Evolutionary conservation across 352 stramenopile genomes (phyloP).

Genomic region (Globisporangium alternatum): DNA sequence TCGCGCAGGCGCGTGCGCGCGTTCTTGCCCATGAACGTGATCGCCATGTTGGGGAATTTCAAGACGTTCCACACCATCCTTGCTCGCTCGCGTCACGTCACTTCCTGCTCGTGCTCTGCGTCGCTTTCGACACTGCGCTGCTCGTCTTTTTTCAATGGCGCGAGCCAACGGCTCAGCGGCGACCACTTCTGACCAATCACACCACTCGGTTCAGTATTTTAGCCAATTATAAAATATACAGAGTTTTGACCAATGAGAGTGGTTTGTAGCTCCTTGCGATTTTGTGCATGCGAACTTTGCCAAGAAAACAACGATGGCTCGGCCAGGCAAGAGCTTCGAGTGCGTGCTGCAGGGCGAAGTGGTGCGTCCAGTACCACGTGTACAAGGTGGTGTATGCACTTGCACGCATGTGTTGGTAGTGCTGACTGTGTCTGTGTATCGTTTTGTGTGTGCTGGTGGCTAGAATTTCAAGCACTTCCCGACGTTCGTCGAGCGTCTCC

Average conservation of each 20-base stretch:
- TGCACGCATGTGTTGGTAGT: background rate
- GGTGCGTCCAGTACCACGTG: conserved; percentile 30
- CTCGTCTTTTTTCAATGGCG: background rate
- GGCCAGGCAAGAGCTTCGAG: conserved; percentile 77
- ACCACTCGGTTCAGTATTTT: background rate
- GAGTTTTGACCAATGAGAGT: conserved; percentile 18
- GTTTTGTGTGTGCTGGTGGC: background rate
- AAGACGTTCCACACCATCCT: conserved; percentile 85
- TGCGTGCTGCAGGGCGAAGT: conserved; percentile 81
- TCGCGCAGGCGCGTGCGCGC: conserved; percentile 64
- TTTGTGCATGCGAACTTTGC: background rate
- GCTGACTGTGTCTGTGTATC: conserved; percentile 2
- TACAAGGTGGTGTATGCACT: background rate
- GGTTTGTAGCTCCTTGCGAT: background rate
- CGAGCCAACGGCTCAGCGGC: conserved; percentile 8
- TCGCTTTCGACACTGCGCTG: background rate
- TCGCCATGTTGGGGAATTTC: conserved; percentile 86
- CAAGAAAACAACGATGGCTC: conserved; percentile 36
- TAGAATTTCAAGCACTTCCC: conserved; percentile 84
- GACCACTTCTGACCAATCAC: conserved; percentile 22
- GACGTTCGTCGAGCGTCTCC: conserved; percentile 76
- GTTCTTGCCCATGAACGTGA: conserved; percentile 88
- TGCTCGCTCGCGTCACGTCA: conserved; percentile 7
- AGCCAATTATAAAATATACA: conserved; percentile 21
- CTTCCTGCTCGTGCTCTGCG: conserved; percentile 1